Base-by-base conservation (phyloP, 139 green algal species). In the Closterium sp. region DNA sequence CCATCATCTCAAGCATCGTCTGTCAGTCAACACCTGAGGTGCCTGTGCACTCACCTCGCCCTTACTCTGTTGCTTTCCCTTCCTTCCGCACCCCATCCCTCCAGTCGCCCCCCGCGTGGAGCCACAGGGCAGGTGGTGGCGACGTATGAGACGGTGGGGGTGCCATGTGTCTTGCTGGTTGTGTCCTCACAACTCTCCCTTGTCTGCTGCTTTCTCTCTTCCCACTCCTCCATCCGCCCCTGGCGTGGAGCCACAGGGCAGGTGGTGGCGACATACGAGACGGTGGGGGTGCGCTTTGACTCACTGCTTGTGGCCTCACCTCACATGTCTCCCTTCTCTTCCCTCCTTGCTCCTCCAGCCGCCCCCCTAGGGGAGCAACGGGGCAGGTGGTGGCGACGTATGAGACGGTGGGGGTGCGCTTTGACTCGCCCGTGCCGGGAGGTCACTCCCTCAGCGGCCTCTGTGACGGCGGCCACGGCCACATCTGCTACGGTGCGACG, bases 331-430 rank as follows among this genome's bases (percentile, higher is more conserved):
- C 38, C 38, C 38, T 50, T 50, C 7, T 50, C 38, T 50, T 50
- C 38, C 13, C 38, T 50, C 13, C 38, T 9, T 9, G 13, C 38
- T 89, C 30, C 21, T 50, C 31, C 88, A 91, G 88, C 11, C 88
- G 88, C 31, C 88, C 88, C 9, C 88, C 88, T 24, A 10, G 34
- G 4, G 88, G 88, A 4, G 88, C 88, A 19, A 84, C 42, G 6
- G 88, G 88, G 42, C 88, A 34, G 42, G 88, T 91, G 88, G 88
- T 91, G 88, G 88, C 88, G 31, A 85, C 88, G 88, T 91, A 91
- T 32, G 88, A 91, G n/a, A 38, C 88, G 88, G 88, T 91, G 89
- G 89, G 89, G 29, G 89, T 91, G n/a, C n/a, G 62, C 19, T 91
- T 91, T 70, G 89, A 91, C 89, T 29, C 30, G 70, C 89, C 89